Percentiles rank a stretch among this genome's conserved stretches.
These are phyloP conservation scores for Cryptosporidium parvum DNA, from an alignment of 169 alveolate genomes.

Conservation along the genomic window DNA sequence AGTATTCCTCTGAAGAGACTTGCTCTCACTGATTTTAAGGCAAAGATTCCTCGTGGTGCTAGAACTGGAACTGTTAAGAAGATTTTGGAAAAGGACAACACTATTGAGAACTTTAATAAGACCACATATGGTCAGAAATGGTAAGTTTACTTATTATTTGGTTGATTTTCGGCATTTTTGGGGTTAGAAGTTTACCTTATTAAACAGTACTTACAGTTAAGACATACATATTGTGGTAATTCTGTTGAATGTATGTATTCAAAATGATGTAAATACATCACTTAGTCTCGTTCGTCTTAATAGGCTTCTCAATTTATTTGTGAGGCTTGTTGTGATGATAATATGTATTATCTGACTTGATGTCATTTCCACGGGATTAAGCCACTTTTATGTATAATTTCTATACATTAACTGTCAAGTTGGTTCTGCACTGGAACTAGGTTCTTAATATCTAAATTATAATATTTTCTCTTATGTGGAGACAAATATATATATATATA, in stretches of 20 bases:
- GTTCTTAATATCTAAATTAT: neutral
- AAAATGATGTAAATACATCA: slow-evolving; percentile 55
- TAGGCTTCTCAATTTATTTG: neutral
- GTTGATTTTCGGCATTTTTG: neutral
- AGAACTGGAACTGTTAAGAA: slow-evolving; percentile 86
- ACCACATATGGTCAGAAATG: slow-evolving; percentile 88
- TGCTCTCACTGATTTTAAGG: slow-evolving; percentile 88
- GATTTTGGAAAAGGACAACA: slow-evolving; percentile 83
- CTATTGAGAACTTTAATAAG: slow-evolving; percentile 83
- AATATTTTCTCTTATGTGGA: neutral
- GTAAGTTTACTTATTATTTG: slow-evolving; percentile 39
- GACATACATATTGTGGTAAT: neutral
- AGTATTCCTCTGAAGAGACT: slow-evolving; percentile 89
- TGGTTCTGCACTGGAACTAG: neutral
- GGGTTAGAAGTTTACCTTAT: neutral
- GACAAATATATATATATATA: neutral
- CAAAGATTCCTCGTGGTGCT: slow-evolving; percentile 89
- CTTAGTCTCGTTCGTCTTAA: slow-evolving; percentile 76
- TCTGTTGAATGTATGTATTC: neutral
- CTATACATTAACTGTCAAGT: neutral
- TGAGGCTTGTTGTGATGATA: slow-evolving; percentile 25
- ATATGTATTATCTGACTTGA: slow-evolving; percentile 47
- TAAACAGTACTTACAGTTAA: too few species aligned
- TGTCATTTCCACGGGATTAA: neutral
- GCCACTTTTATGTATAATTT: neutral